These are phyloP conservation scores for Decorospora gaudefroyi DNA, from an alignment of 2,329 filamentous ascomycete species.

Conservation along the genomic window DNA sequence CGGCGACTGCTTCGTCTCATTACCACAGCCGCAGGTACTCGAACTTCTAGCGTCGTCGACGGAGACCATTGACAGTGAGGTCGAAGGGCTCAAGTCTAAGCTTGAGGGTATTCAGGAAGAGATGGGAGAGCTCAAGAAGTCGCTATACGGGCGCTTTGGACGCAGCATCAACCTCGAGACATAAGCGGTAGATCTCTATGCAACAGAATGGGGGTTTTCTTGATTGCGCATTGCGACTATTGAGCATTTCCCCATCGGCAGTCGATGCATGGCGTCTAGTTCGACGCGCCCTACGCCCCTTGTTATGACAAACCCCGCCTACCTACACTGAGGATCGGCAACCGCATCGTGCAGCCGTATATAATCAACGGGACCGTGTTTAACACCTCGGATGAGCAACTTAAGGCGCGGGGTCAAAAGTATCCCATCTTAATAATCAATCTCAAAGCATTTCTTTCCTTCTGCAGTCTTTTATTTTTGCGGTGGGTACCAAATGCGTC, in stretches of 20 bases:
- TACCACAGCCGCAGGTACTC: constrained; percentile 83
- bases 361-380: neutral
- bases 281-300: constrained; percentile 11
- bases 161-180: constrained; percentile 96
- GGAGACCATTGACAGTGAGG: constrained; percentile 74
- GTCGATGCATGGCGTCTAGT: too few species aligned
- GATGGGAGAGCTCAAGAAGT: constrained; percentile 87
- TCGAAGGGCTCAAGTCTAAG: constrained; percentile 75
- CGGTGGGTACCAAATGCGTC: constrained; percentile 17
- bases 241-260: neutral
- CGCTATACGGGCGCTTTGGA: constrained; percentile 92
- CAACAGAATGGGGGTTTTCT: too few species aligned
- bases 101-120: constrained; percentile 77
- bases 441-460: neutral
- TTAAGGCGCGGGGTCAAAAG: constrained; percentile 8
- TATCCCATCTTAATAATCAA: constrained; percentile 3
- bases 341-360: constrained; percentile 11
- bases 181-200: constrained; percentile 48
- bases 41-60: constrained; percentile 76
- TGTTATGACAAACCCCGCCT: constrained; percentile 19
- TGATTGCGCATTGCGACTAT: too few species aligned
- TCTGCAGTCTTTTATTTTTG: constrained; percentile 7
- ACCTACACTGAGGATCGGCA: constrained; percentile 15
- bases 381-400: constrained; percentile 17
- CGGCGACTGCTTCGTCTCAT: constrained; percentile 89